Evolutionary conservation across 2,329 filamentous ascomycete genomes (phyloP).

Genomic region (Phialophora macrospora): DNA sequence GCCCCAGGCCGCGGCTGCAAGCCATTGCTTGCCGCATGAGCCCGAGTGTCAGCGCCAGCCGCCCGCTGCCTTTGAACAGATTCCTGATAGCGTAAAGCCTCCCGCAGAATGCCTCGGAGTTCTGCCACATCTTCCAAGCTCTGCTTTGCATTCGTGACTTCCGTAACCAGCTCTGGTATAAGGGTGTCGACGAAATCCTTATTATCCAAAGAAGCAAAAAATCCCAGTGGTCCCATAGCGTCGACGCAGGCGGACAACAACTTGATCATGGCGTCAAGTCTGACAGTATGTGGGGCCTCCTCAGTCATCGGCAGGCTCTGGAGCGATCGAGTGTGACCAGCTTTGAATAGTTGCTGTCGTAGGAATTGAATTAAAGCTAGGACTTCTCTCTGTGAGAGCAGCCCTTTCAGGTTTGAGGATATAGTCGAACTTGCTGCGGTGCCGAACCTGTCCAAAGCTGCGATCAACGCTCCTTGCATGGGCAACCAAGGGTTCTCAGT

Average conservation of each 20-base stretch:
- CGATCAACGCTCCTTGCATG: conserved; percentile 29
- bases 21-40: conserved; percentile 5
- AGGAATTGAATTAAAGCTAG: conserved; percentile 41
- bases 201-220: conserved; percentile 44
- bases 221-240: conserved; percentile 53
- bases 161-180: conserved; percentile 54
- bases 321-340: conserved; percentile 36
- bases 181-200: conserved; percentile 48
- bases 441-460: conserved; percentile 29
- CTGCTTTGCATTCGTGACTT: conserved; percentile 54
- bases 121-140: conserved; percentile 55
- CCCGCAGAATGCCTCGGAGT: conserved; percentile 53
- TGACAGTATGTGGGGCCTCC: conserved; percentile 17
- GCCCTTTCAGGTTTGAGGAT: conserved; percentile 28
- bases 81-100: conserved; percentile 51
- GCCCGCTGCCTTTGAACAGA: conserved; percentile 37
- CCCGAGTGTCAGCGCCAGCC: conserved; percentile 10
- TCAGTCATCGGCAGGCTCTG: conserved; percentile 16
- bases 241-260: conserved; percentile 54
- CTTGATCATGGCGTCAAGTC: conserved; percentile 48
- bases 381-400: conserved; percentile 30
- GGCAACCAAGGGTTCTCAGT: conserved; percentile 26
- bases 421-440: conserved; percentile 21
- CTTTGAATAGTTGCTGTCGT: conserved; percentile 39
- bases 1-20: conserved; percentile 26